These are phyloP conservation scores for Sanghuangporus weigelae DNA, from an alignment of 1,284 basidiomycete genomes.

Conservation along the genomic window DNA sequence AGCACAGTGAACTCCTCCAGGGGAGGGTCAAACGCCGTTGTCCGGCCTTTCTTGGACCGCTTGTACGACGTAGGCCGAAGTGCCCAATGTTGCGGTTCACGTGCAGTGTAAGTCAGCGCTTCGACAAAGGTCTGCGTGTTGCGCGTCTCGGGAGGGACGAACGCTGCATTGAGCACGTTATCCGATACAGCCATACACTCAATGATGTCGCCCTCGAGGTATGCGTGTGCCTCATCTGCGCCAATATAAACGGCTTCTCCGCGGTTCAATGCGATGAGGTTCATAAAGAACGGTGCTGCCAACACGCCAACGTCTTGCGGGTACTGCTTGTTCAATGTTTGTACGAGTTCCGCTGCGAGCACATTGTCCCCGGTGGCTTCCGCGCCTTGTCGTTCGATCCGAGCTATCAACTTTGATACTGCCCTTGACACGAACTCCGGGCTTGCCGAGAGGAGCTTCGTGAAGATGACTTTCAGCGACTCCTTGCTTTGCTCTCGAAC, in stretches of 20 bases:
- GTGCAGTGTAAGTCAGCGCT: slow-evolving; percentile 19
- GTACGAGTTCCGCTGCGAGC: slow-evolving; percentile 36
- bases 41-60: slow-evolving; percentile 13
- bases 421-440: slow-evolving; percentile 30
- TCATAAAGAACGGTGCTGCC: slow-evolving; percentile 57
- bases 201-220: slow-evolving; percentile 48
- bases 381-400: slow-evolving; percentile 27
- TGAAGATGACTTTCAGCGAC: slow-evolving; percentile 40
- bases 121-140: slow-evolving; percentile 22
- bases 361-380: slow-evolving; percentile 23
- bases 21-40: slow-evolving; percentile 19
- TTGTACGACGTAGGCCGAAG: slow-evolving; percentile 16
- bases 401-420: slow-evolving; percentile 34
- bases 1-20: slow-evolving; percentile 22
- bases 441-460: slow-evolving; percentile 39
- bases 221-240: slow-evolving; percentile 65
- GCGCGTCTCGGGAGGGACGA: slow-evolving; percentile 26
- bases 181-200: slow-evolving; percentile 34
- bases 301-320: slow-evolving; percentile 57
- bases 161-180: slow-evolving; percentile 33
- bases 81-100: slow-evolving; percentile 14
- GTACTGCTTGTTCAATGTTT: slow-evolving; percentile 49
- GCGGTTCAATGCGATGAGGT: slow-evolving; percentile 48
- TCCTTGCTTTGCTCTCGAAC: not conserved
- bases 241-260: slow-evolving; percentile 60